Evolutionary conservation across 2,329 filamentous ascomycete species (phyloP).

Genomic region (Westerdykella aurantiaca): DNA sequence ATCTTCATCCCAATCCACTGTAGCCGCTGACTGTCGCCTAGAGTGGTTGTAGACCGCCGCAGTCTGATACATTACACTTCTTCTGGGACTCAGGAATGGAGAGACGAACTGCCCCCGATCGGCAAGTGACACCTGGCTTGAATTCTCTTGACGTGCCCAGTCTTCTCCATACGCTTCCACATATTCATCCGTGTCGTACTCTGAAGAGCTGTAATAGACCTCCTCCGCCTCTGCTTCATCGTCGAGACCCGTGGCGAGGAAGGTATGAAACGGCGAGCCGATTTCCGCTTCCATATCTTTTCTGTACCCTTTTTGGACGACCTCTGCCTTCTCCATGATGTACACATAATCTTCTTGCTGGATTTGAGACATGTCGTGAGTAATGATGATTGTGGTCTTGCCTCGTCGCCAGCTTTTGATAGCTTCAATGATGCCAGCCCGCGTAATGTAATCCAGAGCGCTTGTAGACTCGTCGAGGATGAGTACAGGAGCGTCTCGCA

Average conservation of each 20-base stretch:
- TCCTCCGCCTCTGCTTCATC: constrained; percentile 4
- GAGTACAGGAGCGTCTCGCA: constrained; percentile 73
- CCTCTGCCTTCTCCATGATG: constrained; percentile 62
- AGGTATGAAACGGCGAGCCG: constrained; percentile 45
- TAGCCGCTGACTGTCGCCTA: too few relatives aligned
- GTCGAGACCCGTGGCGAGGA: constrained; percentile 9
- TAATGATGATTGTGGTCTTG: constrained; percentile 89
- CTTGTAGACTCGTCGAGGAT: constrained; percentile 87
- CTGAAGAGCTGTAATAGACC: not conserved
- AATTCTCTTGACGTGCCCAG: too few relatives aligned
- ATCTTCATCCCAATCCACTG: too few relatives aligned
- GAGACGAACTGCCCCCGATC: too few relatives aligned
- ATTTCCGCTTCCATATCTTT: constrained; percentile 47
- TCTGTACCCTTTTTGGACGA: constrained; percentile 65
- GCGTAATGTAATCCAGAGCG: constrained; percentile 70
- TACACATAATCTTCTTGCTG: constrained; percentile 68
- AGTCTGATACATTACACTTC: too few relatives aligned
- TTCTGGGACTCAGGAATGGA: too few relatives aligned
- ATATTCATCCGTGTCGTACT: too few relatives aligned
- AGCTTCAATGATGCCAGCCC: constrained; percentile 63
- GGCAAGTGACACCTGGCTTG: too few relatives aligned
- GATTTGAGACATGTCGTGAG: constrained; percentile 80
- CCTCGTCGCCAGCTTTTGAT: constrained; percentile 70
- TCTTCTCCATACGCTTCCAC: too few relatives aligned
- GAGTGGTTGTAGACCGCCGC: too few relatives aligned